Evolutionary conservation across 1,284 basidiomycete species (phyloP), one percentile per base, ranked within the genome.

Genomic region (Coriolopsis trogii): DNA sequence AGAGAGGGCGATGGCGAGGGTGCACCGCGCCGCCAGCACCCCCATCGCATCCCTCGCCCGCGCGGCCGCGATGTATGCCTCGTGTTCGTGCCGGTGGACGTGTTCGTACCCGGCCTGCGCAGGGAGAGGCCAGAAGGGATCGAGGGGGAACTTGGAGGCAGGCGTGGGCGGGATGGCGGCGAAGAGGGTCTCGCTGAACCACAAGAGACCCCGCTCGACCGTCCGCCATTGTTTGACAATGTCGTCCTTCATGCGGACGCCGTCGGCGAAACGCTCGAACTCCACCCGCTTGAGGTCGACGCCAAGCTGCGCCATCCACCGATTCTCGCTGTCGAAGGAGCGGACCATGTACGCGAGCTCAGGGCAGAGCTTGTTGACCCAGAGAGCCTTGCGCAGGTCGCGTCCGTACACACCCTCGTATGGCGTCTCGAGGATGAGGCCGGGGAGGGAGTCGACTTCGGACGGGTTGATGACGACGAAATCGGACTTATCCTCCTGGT

Each of bases 271-370:
- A 18, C 47, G 20, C 15, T 42, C 33, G 15, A 47, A 41, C 30
- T n/a, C 39, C 6, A 52, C 38, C 3, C n/a, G 16, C 26, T 29
- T 9, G 10, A n/a, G 20, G 39, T 46, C 15, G 28, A 42, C 10
- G 6, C 25, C 24, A 3, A 52, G 34, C 4, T 28, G 39, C 3
- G 45, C 39, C 15, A 52, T 34, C 41, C 36, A 47, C 5, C 8
- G 13, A 28, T 16, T 25, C 4, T 52, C 45, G 2, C 24, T 21
- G 21, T 43, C n/a, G 6, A 18, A 42, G 1, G 26, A n/a, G 15
- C 36, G 25, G 16, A 47, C 45, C 44, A 52, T 38, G 21, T 52
- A 52, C n/a, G 51, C 51, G 26, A 52, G 40, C 24, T 52, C 51
- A 10, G 40, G 51, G 20, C 16, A 39, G 4, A 16, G 30, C 26